These are phyloP conservation scores for Luffa acutangula DNA, from an alignment of 306 rosid species.

Conservation along the genomic window DNA sequence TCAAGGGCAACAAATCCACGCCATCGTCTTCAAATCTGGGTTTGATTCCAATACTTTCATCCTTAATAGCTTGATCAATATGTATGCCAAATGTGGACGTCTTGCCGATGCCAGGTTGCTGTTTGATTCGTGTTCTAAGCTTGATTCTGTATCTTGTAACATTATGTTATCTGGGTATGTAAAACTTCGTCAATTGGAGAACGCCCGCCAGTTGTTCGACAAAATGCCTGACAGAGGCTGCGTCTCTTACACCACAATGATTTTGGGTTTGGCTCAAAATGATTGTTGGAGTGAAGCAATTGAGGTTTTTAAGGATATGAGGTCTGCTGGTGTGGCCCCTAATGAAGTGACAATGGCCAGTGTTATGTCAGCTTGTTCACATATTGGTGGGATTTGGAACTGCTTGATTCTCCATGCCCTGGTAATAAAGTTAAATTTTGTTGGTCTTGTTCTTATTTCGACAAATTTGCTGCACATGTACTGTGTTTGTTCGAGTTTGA, in stretches of 20 bases:
- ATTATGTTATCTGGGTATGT: constrained; percentile 67
- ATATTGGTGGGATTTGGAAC: constrained; percentile 46
- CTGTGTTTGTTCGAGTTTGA: constrained; percentile 45
- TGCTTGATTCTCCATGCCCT: constrained; percentile 56
- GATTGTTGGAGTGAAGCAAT: constrained; percentile 48
- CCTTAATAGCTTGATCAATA: constrained; percentile 54
- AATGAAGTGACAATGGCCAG: constrained; percentile 60
- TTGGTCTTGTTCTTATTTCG: constrained; percentile 41
- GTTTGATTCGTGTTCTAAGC: constrained; percentile 28
- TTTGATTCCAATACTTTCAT: constrained; percentile 45
- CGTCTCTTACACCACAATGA: constrained; percentile 80
- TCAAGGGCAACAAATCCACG: constrained; percentile 66
- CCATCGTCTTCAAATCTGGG: constrained; percentile 49
- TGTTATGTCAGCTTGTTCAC: constrained; percentile 51
- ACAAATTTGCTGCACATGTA: constrained; percentile 76
- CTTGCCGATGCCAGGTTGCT: constrained; percentile 34
- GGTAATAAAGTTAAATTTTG: constrained; percentile 36
- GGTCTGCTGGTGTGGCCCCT: constrained; percentile 39
- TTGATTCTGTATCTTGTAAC: constrained; percentile 69
- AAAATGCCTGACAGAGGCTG: constrained; percentile 51
- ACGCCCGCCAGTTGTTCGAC: constrained; percentile 60
- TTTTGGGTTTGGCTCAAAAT: constrained; percentile 61
- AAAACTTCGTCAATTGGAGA: constrained; percentile 37
- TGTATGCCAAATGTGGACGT: constrained; percentile 61
- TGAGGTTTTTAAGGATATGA: constrained; percentile 67